Evolutionary conservation across 208 protist genomes (phyloP), one percentile per base, ranked within the genome.

Genomic region (Crithidia mellificae): DNA sequence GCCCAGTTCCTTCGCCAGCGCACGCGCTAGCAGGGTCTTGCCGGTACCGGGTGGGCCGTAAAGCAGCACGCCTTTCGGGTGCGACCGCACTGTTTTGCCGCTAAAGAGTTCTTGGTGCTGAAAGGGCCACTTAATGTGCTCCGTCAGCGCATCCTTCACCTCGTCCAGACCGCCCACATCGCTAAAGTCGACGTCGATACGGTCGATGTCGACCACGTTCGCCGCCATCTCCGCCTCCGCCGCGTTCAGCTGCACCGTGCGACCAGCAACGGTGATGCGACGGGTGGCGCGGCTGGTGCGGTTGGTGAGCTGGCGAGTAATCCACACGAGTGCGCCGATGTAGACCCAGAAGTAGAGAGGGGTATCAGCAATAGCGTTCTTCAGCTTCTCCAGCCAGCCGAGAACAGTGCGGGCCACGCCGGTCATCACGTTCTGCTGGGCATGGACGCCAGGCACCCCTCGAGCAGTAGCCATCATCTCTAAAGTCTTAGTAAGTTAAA

Each of bases 1-100:
- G 47, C 98, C 95, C 2, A 99, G 98, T 72, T 98, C 78, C 76
- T 99, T 99, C 4, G 99, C 99, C 15, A 99, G 90, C 4, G 99
- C 99, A 47, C 98, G 83, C 2, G 99, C 99, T 30, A 98, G 86
- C 8, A 99, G 81, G 2, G 99, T 99, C 83, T 99, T 99, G 55
- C 99, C 99, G 0, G 97, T 99, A 24, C 99, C 99, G 22, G 99
- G 99, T n/a, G 98, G 98, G 1, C 99, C 99, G 80, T 99, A 99
- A n/a, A 99, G 83, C 9, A 99, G 88, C 39, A 99, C 96, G 47
- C 98, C 98, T 77, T 99, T 99, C 32, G 98, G 98, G 54, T 99
- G 98, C 6, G 88, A 91, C 12, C 88, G 87, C n/a, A 94, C 62
- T 15, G 87, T 88, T 24, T 86, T 88, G 29, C 80, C 81, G 22